phyloP scores from a whole-genome alignment of 1,284 basidiomycete genomes.

The Cutaneotrichosporon sp. region DNA sequence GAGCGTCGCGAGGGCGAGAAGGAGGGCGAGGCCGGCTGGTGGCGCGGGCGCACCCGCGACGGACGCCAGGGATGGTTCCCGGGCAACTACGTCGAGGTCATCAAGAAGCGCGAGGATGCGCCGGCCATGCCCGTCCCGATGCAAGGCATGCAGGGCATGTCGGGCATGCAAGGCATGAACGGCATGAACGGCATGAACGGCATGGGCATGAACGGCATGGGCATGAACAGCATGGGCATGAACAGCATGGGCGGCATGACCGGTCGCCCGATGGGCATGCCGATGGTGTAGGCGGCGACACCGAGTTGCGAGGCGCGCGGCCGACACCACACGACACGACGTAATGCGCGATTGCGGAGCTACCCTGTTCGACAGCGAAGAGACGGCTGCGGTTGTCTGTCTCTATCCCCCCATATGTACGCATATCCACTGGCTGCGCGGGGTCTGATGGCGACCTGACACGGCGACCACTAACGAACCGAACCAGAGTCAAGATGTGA shows the following conservation, averaged over 20 bases:
- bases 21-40: conserved; percentile 87
- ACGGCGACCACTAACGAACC: no score
- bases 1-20: conserved; percentile 77
- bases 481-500: no score
- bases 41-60: conserved; percentile 91
- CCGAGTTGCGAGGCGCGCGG: background rate
- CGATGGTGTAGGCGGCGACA: background rate
- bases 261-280: background rate
- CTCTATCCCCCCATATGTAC: background rate
- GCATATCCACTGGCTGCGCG: background rate
- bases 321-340: background rate
- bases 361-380: background rate
- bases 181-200: background rate
- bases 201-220: background rate
- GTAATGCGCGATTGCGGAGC: background rate
- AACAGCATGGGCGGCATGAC: background rate
- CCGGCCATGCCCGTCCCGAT: background rate
- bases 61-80: conserved; percentile 98
- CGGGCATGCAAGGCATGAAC: background rate
- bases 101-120: conserved; percentile 26
- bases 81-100: conserved; percentile 66
- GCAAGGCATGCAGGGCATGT: background rate
- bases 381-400: background rate
- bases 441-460: no score
- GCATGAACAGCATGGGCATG: background rate